phyloP scores from a whole-genome alignment of 805 yeast species.

The Clavispora vitiphila region DNA sequence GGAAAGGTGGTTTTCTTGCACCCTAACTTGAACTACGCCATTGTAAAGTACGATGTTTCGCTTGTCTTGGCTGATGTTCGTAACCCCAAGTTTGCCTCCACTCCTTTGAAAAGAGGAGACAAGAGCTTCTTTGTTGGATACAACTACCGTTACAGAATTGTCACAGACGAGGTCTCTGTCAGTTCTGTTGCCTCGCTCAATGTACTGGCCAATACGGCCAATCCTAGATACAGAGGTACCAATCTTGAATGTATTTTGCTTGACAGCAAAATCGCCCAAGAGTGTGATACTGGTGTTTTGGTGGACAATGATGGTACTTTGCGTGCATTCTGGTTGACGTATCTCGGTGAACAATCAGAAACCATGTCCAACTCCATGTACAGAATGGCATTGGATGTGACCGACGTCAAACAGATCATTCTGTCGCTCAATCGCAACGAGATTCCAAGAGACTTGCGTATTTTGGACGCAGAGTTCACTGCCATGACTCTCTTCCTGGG shows the following conservation, averaged over 20 bases:
- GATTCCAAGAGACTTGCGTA: constrained; percentile 49
- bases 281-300: constrained; percentile 75
- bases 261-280: constrained; percentile 66
- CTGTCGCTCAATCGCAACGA: constrained; percentile 46
- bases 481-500: constrained; percentile 68
- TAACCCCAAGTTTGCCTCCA: constrained; percentile 57
- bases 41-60: constrained; percentile 74
- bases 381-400: constrained; percentile 72
- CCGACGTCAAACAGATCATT: constrained; percentile 57
- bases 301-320: constrained; percentile 74
- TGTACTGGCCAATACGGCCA: constrained; percentile 59
- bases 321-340: constrained; percentile 81
- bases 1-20: constrained; percentile 79
- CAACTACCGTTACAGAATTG: constrained; percentile 62
- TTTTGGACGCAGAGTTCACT: constrained; percentile 75
- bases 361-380: constrained; percentile 52
- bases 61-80: constrained; percentile 65
- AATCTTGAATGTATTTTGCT: constrained; percentile 73
- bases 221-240: constrained; percentile 83
- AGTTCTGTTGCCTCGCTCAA: constrained; percentile 72
- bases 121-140: constrained; percentile 75
- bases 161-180: constrained; percentile 69
- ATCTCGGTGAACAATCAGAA: constrained; percentile 67
- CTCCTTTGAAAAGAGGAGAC: constrained; percentile 68
- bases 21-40: constrained; percentile 82